phyloP scores from a whole-genome alignment of 805 yeast species.

The Cyberlindnera amylophila region DNA sequence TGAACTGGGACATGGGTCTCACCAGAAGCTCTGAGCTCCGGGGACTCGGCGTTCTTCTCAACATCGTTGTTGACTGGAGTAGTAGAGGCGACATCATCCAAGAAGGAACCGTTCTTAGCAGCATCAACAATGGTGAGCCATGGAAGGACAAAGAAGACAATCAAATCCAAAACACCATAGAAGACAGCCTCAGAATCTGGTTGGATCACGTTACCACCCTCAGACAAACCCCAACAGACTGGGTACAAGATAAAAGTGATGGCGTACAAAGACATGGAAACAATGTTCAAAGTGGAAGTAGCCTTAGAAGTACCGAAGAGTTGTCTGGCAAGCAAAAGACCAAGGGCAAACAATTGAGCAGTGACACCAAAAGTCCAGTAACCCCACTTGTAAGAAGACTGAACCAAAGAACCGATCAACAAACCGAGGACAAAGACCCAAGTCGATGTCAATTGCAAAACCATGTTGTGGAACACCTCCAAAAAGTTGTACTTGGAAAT shows the following conservation, averaged over 20 bases:
- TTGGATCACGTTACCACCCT: slow-evolving; percentile 53
- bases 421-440: slow-evolving; percentile 50
- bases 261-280: slow-evolving; percentile 29
- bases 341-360: slow-evolving; percentile 39
- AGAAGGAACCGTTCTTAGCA: slow-evolving; percentile 17
- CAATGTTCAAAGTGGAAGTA: slow-evolving; percentile 5
- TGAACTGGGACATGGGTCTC: slow-evolving; percentile 29
- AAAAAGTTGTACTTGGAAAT: slow-evolving; percentile 14
- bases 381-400: slow-evolving; percentile 64
- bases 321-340: slow-evolving; percentile 29
- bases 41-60: slow-evolving; percentile 17
- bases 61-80: slow-evolving; percentile 12
- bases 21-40: slow-evolving; percentile 31
- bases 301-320: slow-evolving; percentile 11
- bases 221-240: slow-evolving; percentile 47
- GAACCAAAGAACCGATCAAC: slow-evolving; percentile 53
- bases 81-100: slow-evolving; percentile 9
- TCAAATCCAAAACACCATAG: slow-evolving; percentile 48
- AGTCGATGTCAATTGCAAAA: slow-evolving; percentile 40
- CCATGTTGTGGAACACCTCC: slow-evolving; percentile 27
- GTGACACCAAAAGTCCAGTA: slow-evolving; percentile 53
- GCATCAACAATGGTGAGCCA: slow-evolving; percentile 26
- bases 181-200: slow-evolving; percentile 53
- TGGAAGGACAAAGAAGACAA: slow-evolving; percentile 42
- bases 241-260: slow-evolving; percentile 41